phyloP scores from a whole-genome alignment of 2,329 filamentous ascomycete genomes.

The Hawksworthiomyces lignivorus region DNA sequence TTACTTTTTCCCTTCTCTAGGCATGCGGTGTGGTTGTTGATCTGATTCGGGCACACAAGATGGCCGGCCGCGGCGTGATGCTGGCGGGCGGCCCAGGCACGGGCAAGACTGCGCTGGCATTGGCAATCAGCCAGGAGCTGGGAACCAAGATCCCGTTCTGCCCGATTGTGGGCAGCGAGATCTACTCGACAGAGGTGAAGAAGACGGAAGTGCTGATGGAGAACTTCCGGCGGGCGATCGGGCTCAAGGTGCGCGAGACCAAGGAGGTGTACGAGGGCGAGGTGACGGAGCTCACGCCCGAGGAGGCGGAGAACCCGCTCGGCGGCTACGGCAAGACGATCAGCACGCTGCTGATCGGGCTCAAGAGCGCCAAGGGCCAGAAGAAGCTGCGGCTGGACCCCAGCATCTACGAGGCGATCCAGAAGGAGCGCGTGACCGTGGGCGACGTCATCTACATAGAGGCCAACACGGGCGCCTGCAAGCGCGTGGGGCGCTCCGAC shows the following conservation, averaged over 20 bases:
- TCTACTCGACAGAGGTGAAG: constrained; percentile 97
- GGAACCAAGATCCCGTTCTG: constrained; percentile 98
- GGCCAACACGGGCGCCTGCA: constrained; percentile 96
- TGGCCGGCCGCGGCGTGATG: constrained; percentile 89
- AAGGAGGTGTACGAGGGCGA: constrained; percentile 99
- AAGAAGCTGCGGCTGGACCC: constrained; percentile 97
- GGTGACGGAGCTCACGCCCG: constrained; percentile 92
- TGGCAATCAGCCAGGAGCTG: constrained; percentile 93
- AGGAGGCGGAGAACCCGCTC: constrained; percentile 95
- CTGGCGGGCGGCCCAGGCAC: constrained; percentile 92
- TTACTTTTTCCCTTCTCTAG: constrained; percentile 34
- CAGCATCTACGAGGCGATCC: constrained; percentile 98
- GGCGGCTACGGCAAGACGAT: constrained; percentile 97
- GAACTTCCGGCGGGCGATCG: constrained; percentile 95
- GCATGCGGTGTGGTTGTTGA: constrained; percentile 95
- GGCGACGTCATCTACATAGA: constrained; percentile 99
- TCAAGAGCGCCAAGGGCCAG: constrained; percentile 92
- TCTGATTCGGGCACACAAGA: constrained; percentile 91
- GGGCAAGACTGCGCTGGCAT: constrained; percentile 91
- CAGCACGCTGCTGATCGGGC: constrained; percentile 84
- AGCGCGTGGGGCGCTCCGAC: constrained; percentile 90
- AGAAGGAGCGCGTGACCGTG: constrained; percentile 92
- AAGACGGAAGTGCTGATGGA: constrained; percentile 99
- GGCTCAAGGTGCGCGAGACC: constrained; percentile 92
- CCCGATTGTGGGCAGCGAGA: constrained; percentile 94